Conservation (phyloP, 345 rosid species). For the Rhodomyrtus tomentosa region DNA sequence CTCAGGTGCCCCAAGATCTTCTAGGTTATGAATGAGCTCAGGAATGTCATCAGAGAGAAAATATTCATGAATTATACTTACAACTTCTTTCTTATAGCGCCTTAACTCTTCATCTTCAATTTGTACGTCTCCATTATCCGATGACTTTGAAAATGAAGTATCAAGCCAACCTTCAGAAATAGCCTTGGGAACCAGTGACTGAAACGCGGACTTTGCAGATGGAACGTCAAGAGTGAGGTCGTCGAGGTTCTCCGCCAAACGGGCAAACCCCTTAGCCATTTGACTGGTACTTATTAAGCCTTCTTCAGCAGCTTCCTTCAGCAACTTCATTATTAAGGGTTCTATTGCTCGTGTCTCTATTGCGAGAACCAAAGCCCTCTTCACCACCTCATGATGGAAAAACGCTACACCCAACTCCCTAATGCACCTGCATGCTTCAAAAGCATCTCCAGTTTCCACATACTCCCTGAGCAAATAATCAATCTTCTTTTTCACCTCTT, state of each 20-base stretch:
- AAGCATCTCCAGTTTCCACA: constrained; percentile 66
- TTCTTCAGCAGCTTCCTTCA: constrained; percentile 92
- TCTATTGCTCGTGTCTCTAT: constrained; percentile 76
- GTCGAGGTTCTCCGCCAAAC: constrained; percentile 82
- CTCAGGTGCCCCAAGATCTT: constrained; percentile 68
- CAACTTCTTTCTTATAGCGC: constrained; percentile 66
- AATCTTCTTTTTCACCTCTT: constrained; percentile 89
- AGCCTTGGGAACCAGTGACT: constrained; percentile 53
- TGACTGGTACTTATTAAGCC: constrained; percentile 92
- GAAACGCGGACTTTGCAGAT: constrained; percentile 54
- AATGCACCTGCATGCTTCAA: constrained; percentile 95
- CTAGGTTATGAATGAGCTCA: constrained; percentile 77
- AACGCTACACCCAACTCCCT: constrained; percentile 87
- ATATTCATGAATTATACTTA: constrained; percentile 83
- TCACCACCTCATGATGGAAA: constrained; percentile 98
- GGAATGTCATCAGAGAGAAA: constrained; percentile 97
- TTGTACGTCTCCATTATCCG: constrained; percentile 24
- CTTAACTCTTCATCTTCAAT: constrained; percentile 41
- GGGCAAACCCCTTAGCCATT: constrained; percentile 79
- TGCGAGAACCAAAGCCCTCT: constrained; percentile 80
- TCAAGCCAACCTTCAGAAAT: constrained; percentile 89
- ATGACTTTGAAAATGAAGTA: constrained; percentile 32
- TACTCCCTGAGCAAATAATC: constrained; percentile 76
- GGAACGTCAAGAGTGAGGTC: constrained; percentile 97
- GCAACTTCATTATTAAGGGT: constrained; percentile 50